A percentile compares a stretch with the other conserved stretches of the same genome.
Conservation (phyloP, 2,329 filamentous ascomycete species). For the Aspergillus novoparasiticus region DNA sequence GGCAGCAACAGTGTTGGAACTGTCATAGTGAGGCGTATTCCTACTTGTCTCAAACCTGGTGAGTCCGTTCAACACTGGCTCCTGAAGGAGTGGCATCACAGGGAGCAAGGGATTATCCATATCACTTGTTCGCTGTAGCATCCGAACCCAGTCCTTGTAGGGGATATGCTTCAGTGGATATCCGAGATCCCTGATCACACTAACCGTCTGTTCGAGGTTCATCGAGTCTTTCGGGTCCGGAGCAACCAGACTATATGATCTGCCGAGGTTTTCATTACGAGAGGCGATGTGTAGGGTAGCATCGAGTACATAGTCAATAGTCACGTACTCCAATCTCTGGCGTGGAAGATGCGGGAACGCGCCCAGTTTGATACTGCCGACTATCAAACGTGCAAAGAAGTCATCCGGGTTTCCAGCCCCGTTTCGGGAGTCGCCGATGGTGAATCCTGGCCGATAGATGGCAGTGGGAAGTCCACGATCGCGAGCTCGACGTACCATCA, state of each 20-base stretch:
- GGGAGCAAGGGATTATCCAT: conserved; percentile 11
- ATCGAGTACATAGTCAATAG: conserved; percentile 14
- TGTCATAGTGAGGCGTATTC: conserved; percentile 15
- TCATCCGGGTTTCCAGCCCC: conserved; percentile 72
- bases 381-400: conserved; percentile 77
- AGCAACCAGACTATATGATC: conserved; percentile 17
- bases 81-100: conserved; percentile 44
- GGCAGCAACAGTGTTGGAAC: conserved; percentile 10
- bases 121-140: background rate
- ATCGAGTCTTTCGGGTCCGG: conserved; percentile 12
- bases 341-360: conserved; percentile 13
- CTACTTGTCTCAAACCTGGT: conserved; percentile 23
- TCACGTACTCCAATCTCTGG: conserved; percentile 20
- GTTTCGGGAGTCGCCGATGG: conserved; percentile 67
- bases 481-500: conserved; percentile 72
- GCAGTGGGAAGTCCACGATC: conserved; percentile 68
- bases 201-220: conserved; percentile 10
- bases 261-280: conserved; percentile 10
- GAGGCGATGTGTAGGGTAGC: conserved; percentile 17
- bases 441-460: conserved; percentile 77
- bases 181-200: conserved; percentile 8
- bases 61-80: conserved; percentile 32
- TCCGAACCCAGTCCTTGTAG: conserved; percentile 8
- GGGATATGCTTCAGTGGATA: conserved; percentile 1
- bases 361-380: conserved; percentile 75